Evolutionary conservation across 2,329 filamentous ascomycete genomes (phyloP).

Genomic region (Alternaria sp.): DNA sequence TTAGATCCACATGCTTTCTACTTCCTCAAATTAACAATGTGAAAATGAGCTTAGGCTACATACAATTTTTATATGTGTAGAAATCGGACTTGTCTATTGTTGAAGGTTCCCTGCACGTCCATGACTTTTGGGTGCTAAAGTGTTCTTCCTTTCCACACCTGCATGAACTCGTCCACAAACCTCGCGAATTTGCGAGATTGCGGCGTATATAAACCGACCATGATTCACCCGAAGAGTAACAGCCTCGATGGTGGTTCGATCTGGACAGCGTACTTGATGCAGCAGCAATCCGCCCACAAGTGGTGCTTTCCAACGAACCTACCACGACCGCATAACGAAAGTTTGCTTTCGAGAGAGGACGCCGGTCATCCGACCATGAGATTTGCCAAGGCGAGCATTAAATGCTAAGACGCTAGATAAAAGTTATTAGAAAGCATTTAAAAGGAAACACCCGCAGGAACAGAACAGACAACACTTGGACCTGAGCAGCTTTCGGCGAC

Average conservation of each 20-base stretch:
- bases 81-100: neutral
- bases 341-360: too few species aligned
- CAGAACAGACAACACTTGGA: too few species aligned
- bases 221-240: neutral
- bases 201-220: neutral
- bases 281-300: too few species aligned
- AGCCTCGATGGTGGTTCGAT: neutral
- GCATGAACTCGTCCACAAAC: neutral
- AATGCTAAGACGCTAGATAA: too few species aligned
- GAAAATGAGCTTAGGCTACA: neutral
- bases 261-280: neutral
- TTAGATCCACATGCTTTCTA: slow-evolving; percentile 1
- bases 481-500: too few species aligned
- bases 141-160: neutral
- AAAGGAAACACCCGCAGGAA: too few species aligned
- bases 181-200: neutral
- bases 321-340: too few species aligned
- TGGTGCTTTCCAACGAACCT: too few species aligned
- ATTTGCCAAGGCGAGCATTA: too few species aligned
- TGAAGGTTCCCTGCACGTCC: neutral
- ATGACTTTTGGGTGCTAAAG: neutral
- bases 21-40: neutral
- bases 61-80: neutral
- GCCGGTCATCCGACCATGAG: too few species aligned
- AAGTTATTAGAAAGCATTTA: too few species aligned